A percentile compares a stretch with the other conserved stretches of the same genome.
Evolutionary conservation across 2,329 filamentous ascomycete species (phyloP).

Genomic region (Reticulascus tulasneorum): DNA sequence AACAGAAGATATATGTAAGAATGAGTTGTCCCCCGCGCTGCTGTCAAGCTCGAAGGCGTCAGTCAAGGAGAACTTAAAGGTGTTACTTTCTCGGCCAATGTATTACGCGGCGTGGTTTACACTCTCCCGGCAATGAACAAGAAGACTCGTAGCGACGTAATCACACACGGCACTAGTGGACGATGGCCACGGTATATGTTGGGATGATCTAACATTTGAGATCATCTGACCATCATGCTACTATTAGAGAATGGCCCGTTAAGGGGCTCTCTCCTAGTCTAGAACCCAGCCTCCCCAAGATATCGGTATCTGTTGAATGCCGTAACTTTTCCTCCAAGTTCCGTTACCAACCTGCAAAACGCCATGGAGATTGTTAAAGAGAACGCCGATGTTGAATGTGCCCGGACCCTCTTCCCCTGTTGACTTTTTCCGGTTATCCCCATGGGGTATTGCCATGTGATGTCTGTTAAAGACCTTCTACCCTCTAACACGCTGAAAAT

Average conservation of each 20-base stretch:
- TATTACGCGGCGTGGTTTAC: no score
- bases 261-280: constrained; percentile 15
- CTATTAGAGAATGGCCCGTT: constrained; percentile 10
- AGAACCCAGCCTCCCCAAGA: constrained; percentile 12
- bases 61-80: no score
- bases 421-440: constrained; percentile 15
- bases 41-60: no score
- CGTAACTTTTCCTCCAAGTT: constrained; percentile 15
- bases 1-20: no score
- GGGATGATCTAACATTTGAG: not conserved
- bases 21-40: no score
- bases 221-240: no score
- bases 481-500: constrained; percentile 14
- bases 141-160: no score
- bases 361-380: constrained; percentile 17
- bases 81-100: no score
- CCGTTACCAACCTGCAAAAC: constrained; percentile 16
- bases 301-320: constrained; percentile 17
- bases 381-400: constrained; percentile 19
- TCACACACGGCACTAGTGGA: no score
- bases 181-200: not conserved
- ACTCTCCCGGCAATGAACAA: no score
- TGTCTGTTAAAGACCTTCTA: constrained; percentile 17
- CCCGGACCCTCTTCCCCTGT: constrained; percentile 8
- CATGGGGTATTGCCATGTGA: constrained; percentile 15